Conservation (phyloP, 345 rosid species). For the Nephelium lappaceum region DNA sequence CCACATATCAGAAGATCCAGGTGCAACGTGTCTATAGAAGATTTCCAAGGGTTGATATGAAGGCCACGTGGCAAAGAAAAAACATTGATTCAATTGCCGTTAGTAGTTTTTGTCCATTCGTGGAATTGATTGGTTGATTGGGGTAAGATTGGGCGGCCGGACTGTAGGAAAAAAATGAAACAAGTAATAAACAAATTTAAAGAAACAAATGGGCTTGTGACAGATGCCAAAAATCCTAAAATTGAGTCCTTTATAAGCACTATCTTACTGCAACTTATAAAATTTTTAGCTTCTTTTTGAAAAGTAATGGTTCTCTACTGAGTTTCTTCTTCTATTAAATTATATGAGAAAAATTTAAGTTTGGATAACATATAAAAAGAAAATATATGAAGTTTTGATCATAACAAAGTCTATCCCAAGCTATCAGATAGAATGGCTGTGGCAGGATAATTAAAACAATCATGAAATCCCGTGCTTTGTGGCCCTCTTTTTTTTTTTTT, state of each 20-base stretch:
- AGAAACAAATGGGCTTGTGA: constrained; percentile 1
- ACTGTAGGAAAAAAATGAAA: constrained; percentile 1
- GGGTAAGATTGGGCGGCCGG: constrained; percentile 34
- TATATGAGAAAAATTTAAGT: too few species aligned
- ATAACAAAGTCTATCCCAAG: too few species aligned
- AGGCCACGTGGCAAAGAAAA: constrained; percentile 17
- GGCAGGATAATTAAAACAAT: too few species aligned
- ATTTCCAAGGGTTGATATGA: not conserved
- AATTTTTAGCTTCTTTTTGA: too few species aligned
- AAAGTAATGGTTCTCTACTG: too few species aligned
- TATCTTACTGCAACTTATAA: not conserved
- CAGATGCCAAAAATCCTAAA: constrained; percentile 14
- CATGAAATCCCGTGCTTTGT: too few species aligned
- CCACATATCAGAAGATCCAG: constrained; percentile 17
- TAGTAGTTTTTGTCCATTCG: constrained; percentile 10
- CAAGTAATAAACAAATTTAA: constrained; percentile 2
- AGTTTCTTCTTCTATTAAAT: too few species aligned
- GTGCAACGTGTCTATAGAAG: constrained; percentile 1
- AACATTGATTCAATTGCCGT: not conserved
- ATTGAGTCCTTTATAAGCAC: not conserved
- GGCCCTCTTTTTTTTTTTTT: too few species aligned
- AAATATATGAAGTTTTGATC: too few species aligned
- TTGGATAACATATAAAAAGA: too few species aligned
- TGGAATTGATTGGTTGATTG: constrained; percentile 20
- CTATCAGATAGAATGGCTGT: too few species aligned